A percentile compares a stretch with the other conserved stretches of the same genome.
Evolutionary conservation across 495 filamentous ascomycete genomes (phyloP).

Genomic region (Daldinia concentrica): DNA sequence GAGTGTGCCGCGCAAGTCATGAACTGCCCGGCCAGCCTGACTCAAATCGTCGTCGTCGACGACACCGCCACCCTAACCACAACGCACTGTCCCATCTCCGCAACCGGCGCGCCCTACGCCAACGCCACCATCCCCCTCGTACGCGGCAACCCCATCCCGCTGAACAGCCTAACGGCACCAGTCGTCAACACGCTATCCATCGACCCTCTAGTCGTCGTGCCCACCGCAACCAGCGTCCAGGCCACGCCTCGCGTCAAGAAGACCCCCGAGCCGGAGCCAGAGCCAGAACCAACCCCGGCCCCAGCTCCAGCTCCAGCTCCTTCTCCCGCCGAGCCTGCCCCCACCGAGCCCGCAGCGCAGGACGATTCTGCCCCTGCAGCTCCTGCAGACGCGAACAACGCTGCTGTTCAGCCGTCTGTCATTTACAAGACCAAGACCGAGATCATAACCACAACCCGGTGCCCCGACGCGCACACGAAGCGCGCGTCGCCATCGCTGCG

Average conservation of each 20-base stretch:
- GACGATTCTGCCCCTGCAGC: not conserved
- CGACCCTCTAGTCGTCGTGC: constrained; percentile 21
- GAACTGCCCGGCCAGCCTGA: constrained; percentile 43
- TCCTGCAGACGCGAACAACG: not conserved
- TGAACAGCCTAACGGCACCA: constrained; percentile 21
- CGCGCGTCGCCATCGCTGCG: not conserved
- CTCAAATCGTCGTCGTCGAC: constrained; percentile 38
- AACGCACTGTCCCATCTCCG: constrained; percentile 25
- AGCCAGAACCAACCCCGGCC: not conserved
- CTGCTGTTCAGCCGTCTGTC: not conserved
- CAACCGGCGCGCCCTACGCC: constrained; percentile 11
- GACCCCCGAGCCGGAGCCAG: not conserved
- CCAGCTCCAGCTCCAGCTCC: not conserved
- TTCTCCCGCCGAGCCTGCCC: not conserved
- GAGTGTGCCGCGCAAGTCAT: constrained; percentile 35
- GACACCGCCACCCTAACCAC: constrained; percentile 20
- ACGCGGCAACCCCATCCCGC: constrained; percentile 7
- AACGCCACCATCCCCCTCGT: constrained; percentile 10
- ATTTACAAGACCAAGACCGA: not conserved
- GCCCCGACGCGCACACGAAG: not conserved
- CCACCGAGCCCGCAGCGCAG: not conserved
- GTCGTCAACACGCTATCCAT: constrained; percentile 21
- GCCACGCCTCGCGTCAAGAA: constrained; percentile 6
- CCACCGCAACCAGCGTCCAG: constrained; percentile 21
- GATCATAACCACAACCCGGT: not conserved